Base-by-base conservation (phyloP, 768 basidiomycete species). In the Boletus insuetus region DNA sequence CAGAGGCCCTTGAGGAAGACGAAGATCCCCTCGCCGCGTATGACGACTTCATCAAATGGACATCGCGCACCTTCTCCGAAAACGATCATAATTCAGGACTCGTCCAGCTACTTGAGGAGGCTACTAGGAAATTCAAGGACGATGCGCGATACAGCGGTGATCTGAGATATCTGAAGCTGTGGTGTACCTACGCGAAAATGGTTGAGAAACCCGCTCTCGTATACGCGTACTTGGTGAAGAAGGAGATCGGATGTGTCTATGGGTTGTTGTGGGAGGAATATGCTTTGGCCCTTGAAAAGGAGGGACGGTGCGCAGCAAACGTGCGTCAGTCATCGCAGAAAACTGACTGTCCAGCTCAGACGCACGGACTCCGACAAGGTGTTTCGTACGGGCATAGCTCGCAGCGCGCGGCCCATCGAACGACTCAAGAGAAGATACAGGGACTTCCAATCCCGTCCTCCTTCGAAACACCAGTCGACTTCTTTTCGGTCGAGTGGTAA, bases 231-330 rank as follows among this genome's bases (percentile, higher is more conserved):
- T 72, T 94, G 49, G 72, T 90, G 60, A 82, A 82, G 51, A 84
- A 80, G 56, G 86, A 85, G 41, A 86, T 94, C 64, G 93, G 91
- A 11, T 85, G 81, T 26, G 79, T 81, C 2, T 90, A 89, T 68
- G 84, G 91, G 2, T 74, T 87, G 43, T 74, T 97, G 45, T 99
- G 97, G 65, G 93, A 96, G 69, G 94, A 96, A 63, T 98, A 94
- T 70, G 94, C 96, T 3, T 73, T 78, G 37, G 77, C 86, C 3
- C 76, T 96, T 51, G 94, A 98, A 73, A 74, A 77, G 43, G 79
- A 80, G 40, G 87, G 88, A 62, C 82, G 84, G 96, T 96, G 74
- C 69, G 86, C 17, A 19, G 34, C 19, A 7, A 61, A 51, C 34
- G 6, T 48, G 47, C 38, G 51, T 54, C 43, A n/a, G 48, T 47